Conservation (phyloP, 805 yeast species). For the Pichia cabralensis region DNA sequence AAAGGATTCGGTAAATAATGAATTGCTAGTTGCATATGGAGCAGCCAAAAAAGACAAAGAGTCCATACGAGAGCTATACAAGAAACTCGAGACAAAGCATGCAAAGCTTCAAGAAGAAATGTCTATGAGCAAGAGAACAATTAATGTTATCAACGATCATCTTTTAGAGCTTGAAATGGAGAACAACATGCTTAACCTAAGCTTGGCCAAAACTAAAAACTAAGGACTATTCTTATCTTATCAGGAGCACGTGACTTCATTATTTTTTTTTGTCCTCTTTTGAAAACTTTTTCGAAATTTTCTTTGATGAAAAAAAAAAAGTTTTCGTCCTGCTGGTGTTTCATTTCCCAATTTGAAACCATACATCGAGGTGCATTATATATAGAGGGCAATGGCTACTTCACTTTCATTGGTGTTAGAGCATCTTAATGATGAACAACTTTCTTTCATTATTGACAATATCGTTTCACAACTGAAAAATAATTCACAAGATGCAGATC, state of each 20-base stretch:
- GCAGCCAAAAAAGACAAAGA: constrained; percentile 12
- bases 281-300: too few relatives aligned
- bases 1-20: constrained; percentile 6
- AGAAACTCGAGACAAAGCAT: constrained; percentile 13
- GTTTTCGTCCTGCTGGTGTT: too few relatives aligned
- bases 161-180: constrained; percentile 39
- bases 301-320: too few relatives aligned
- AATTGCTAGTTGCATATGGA: constrained; percentile 7
- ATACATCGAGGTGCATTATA: background rate
- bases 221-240: too few relatives aligned
- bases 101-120: constrained; percentile 22
- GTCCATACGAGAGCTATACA: constrained; percentile 18
- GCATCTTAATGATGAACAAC: constrained; percentile 10
- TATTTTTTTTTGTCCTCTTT: too few relatives aligned
- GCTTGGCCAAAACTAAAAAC: too few relatives aligned
- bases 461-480: constrained; percentile 3
- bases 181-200: constrained; percentile 31
- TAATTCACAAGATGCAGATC: background rate
- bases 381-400: constrained; percentile 1
- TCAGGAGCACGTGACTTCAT: too few relatives aligned
- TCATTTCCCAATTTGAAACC: background rate
- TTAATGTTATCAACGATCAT: constrained; percentile 43
- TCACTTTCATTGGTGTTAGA: constrained; percentile 4
- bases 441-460: constrained; percentile 5
- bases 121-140: constrained; percentile 32